Percentiles rank a stretch among this genome's conserved stretches.
Conservation (phyloP, 257 asterid genomes). For the Nicotiana knightiana region DNA sequence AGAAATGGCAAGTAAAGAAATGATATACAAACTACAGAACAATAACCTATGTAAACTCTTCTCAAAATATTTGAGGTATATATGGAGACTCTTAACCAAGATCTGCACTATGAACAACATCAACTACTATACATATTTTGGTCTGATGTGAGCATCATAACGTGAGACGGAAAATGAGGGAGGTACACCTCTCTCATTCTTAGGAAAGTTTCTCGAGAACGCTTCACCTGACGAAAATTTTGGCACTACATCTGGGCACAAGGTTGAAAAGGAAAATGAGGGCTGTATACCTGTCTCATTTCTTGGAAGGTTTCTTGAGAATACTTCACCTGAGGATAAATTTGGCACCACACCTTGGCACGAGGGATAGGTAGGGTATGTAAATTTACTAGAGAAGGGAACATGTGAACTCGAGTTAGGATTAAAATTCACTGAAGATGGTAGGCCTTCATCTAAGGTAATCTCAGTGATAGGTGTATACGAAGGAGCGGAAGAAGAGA, state of each 20-base stretch:
- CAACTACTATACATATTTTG: slow-evolving; percentile 30
- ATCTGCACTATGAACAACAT: slow-evolving; percentile 17
- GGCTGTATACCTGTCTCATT: slow-evolving; percentile 41
- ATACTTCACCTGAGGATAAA: slow-evolving; percentile 28
- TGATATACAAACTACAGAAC: background rate
- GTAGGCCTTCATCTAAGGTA: slow-evolving; percentile 18
- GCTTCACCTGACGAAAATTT: slow-evolving; percentile 27
- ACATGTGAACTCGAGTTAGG: slow-evolving; percentile 23
- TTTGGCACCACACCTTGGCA: slow-evolving; percentile 28
- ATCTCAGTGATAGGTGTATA: slow-evolving; percentile 28
- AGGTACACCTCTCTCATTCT: slow-evolving; percentile 29
- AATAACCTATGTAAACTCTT: background rate
- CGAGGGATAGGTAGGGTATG: slow-evolving; percentile 23
- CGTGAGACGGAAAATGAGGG: slow-evolving; percentile 27
- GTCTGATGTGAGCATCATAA: slow-evolving; percentile 29
- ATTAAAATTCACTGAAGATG: slow-evolving; percentile 25
- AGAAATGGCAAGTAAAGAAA: background rate
- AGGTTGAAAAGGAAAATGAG: slow-evolving; percentile 31
- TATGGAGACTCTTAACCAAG: background rate
- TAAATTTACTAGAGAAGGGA: slow-evolving; percentile 19
- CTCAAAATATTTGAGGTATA: background rate
- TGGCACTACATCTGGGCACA: slow-evolving; percentile 26
- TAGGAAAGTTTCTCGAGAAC: slow-evolving; percentile 26
- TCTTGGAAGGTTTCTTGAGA: slow-evolving; percentile 26
- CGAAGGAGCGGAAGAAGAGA: slow-evolving; percentile 16